Evolutionary conservation across 1,139 yeast species (phyloP), one percentile per base, ranked within the genome.

Genomic region (Geotrichum macrosporum): DNA sequence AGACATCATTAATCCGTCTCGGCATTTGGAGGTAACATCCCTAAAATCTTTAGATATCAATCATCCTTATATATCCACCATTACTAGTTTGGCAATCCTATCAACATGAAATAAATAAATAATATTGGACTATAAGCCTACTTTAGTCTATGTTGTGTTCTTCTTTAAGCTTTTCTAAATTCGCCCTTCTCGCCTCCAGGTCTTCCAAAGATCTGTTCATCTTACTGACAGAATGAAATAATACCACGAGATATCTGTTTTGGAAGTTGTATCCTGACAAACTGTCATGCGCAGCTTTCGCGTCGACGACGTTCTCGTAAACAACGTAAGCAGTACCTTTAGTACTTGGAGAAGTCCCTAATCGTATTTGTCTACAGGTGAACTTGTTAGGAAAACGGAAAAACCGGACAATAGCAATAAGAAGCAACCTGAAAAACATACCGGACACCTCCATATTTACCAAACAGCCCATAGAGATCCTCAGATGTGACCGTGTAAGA

Each of bases 261-360:
- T 76, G 73, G 54, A 76, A 76, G 57, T 80, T 80, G 55, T 75
- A 75, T 0, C 87, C 87, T 43, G 77, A 76, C 46, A 80, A 62
- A 52, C 76, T 79, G 19, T 69, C 74, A 22, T 73, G 67, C 1
- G 84, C 84, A 21, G 64, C 63, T 19, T 64, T 62, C 5, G 85
- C 83, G 53, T 72, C 72, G 27, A 64, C 62, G 21, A 74, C 52
- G 45, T 74, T 74, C 48, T 72, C 75, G 59, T 74, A 81, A 3
- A 80, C 73, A n/a, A 80, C 74, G 47, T 74, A 71, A 16, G 82
- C 80, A 3, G 80, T 75, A 3, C 85, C 85, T 47, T 64, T 69
- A 0, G 76, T 71, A 15, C 68, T 69, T 15, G 60, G 62, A 1
- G 66, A 65, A 43, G 66, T 69, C 2, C 84, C 79, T 3, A 71